phyloP scores from a whole-genome alignment of 768 basidiomycete species.

The Phaeotremella fagi region DNA sequence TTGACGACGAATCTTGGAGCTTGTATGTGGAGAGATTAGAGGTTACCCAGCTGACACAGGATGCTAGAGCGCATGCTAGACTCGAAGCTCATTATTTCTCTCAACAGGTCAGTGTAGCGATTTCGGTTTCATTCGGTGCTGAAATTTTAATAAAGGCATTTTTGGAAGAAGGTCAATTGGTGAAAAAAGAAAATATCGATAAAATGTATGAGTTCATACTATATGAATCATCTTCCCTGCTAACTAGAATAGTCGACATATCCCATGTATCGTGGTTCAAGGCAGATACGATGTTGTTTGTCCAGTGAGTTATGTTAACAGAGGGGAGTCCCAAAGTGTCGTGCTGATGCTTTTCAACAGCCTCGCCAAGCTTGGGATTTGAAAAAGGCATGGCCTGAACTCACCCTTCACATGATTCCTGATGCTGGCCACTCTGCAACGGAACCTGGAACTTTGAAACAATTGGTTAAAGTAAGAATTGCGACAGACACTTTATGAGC shows the following conservation, averaged over 20 bases:
- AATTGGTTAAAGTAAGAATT: slow-evolving; percentile 64
- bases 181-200: slow-evolving; percentile 1
- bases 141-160: background rate
- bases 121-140: background rate
- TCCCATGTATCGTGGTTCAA: slow-evolving; percentile 61
- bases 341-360: slow-evolving; percentile 46
- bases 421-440: slow-evolving; percentile 81
- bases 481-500: too few species aligned
- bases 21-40: too few species aligned
- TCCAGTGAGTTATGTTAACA: slow-evolving; percentile 54
- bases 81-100: background rate
- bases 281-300: slow-evolving; percentile 77
- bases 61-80: background rate
- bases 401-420: slow-evolving; percentile 67
- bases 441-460: slow-evolving; percentile 63
- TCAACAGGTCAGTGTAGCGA: background rate
- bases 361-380: slow-evolving; percentile 72
- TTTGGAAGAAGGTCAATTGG: slow-evolving; percentile 2
- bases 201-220: background rate
- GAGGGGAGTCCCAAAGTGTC: background rate
- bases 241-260: slow-evolving; percentile 61
- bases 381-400: slow-evolving; percentile 76
- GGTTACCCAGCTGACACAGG: background rate
- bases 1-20: background rate
- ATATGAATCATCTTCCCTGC: background rate